Percentiles rank a stretch among this genome's conserved stretches.
Conservation (phyloP, 768 basidiomycete genomes). For the Lenzites betulinus region DNA sequence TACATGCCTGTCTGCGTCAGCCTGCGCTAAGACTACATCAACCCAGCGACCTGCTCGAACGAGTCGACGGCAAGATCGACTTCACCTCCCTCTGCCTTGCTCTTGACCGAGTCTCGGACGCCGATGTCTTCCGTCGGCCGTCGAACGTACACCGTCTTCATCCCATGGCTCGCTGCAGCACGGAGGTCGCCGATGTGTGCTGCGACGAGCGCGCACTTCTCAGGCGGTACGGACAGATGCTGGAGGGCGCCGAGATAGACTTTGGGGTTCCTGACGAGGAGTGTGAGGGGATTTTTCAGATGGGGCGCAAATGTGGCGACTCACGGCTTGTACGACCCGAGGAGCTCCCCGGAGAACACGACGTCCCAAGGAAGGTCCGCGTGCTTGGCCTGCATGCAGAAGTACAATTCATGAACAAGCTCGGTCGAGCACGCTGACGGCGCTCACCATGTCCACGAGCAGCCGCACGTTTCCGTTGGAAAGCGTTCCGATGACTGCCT, state of each 20-base stretch:
- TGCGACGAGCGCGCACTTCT: conserved; percentile 64
- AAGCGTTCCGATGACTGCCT: conserved; percentile 51
- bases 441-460: conserved; percentile 58
- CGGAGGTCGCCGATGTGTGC: conserved; percentile 60
- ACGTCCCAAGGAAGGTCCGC: conserved; percentile 65
- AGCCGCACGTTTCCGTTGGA: conserved; percentile 68
- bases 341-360: conserved; percentile 61
- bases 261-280: conserved; percentile 38
- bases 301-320: conserved; percentile 19
- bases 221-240: conserved; percentile 43
- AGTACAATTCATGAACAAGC: no score
- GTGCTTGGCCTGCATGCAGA: conserved; percentile 51
- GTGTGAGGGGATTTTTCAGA: background rate
- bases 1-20: no score
- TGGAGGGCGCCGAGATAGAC: background rate
- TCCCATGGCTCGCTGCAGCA: conserved; percentile 51
- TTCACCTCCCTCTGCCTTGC: conserved; percentile 55
- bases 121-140: conserved; percentile 48
- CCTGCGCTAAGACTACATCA: conserved; percentile 11
- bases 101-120: conserved; percentile 36
- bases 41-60: conserved; percentile 49
- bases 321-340: conserved; percentile 67
- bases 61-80: conserved; percentile 58
- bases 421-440: background rate
- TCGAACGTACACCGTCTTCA: conserved; percentile 61